A percentile compares a stretch with the other conserved stretches of the same genome.
Conservation (phyloP, 2,329 filamentous ascomycete species). For the Colletotrichum scovillei region DNA sequence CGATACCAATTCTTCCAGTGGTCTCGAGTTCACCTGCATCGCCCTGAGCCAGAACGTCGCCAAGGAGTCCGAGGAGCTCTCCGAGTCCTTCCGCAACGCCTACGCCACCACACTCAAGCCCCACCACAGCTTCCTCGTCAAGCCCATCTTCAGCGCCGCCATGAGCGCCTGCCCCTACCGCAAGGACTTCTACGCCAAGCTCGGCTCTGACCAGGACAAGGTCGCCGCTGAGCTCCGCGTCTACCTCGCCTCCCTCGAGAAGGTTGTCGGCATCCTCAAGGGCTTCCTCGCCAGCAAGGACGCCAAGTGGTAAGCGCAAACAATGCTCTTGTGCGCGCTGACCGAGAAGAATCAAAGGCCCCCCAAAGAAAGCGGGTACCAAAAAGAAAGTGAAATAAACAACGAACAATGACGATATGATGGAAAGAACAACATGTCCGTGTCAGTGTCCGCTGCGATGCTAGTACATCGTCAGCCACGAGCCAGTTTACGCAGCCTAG, state of each 20-base stretch:
- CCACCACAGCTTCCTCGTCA: slow-evolving; percentile 91
- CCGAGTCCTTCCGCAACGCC: slow-evolving; percentile 85
- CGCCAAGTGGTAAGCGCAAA: slow-evolving; percentile 62
- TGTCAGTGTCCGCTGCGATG: slow-evolving; percentile 22
- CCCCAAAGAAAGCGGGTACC: not conserved
- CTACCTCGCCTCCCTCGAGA: slow-evolving; percentile 84
- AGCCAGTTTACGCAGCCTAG: slow-evolving; percentile 33
- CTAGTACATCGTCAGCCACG: slow-evolving; percentile 16
- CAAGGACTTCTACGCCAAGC: slow-evolving; percentile 91
- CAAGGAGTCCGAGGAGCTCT: slow-evolving; percentile 78
- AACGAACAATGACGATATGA: slow-evolving; percentile 26
- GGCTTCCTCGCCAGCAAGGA: slow-evolving; percentile 66
- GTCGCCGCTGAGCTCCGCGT: slow-evolving; percentile 72
- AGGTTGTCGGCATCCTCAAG: slow-evolving; percentile 81
- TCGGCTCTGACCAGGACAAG: slow-evolving; percentile 74
- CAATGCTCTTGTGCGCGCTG: not conserved
- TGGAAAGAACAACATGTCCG: slow-evolving; percentile 17
- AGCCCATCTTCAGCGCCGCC: slow-evolving; percentile 91
- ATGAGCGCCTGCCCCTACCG: slow-evolving; percentile 95
- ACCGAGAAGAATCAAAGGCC: not conserved
- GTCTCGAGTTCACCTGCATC: slow-evolving; percentile 92
- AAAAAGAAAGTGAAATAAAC: not conserved
- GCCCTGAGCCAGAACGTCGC: slow-evolving; percentile 82
- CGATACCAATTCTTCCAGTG: slow-evolving; percentile 62
- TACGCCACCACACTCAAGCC: slow-evolving; percentile 91